Evolutionary conservation across 176 grass and related monocot species (phyloP).

Genomic region (Alloteropsis semialata): DNA sequence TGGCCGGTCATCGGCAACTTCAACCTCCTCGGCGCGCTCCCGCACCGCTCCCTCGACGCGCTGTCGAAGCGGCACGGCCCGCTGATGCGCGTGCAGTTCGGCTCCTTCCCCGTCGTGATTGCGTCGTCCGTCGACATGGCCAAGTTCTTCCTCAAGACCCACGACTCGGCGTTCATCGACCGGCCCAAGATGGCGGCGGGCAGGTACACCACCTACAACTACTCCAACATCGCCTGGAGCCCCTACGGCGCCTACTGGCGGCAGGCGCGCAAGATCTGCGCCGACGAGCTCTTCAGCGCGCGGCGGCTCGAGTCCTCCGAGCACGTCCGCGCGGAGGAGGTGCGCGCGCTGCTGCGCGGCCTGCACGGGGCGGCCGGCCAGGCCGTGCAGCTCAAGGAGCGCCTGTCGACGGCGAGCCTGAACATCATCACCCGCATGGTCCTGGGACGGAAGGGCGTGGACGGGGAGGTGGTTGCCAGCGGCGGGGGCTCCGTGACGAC

Average conservation of each 20-base stretch:
- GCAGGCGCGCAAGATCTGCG: slow-evolving; percentile 49
- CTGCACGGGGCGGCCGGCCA: slow-evolving; percentile 1
- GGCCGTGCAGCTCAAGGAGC: slow-evolving; percentile 41
- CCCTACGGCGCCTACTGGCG: slow-evolving; percentile 51
- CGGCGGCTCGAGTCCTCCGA: slow-evolving; percentile 41
- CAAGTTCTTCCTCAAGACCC: slow-evolving; percentile 53
- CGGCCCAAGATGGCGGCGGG: slow-evolving; percentile 34
- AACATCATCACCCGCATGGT: slow-evolving; percentile 63
- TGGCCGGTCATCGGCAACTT: slow-evolving; percentile 59
- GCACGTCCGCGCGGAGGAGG: slow-evolving; percentile 43
- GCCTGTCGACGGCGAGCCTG: slow-evolving; percentile 35
- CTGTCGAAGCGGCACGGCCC: slow-evolving; percentile 47
- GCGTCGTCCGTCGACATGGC: slow-evolving; percentile 42
- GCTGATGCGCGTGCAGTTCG: slow-evolving; percentile 41
- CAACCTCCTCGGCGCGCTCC: slow-evolving; percentile 36
- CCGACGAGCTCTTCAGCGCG: slow-evolving; percentile 46
- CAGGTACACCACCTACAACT: slow-evolving; percentile 47
- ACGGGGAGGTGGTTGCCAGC: neutral
- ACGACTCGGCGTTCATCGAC: slow-evolving; percentile 38
- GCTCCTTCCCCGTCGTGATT: slow-evolving; percentile 35
- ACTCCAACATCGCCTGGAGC: slow-evolving; percentile 38
- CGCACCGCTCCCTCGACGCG: slow-evolving; percentile 46
- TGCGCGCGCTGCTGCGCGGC: slow-evolving; percentile 20
- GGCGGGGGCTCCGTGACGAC: neutral
- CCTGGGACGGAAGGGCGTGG: slow-evolving; percentile 49